These are phyloP conservation scores for Brassica nigra DNA, from an alignment of 345 rosid species.

Conservation along the genomic window DNA sequence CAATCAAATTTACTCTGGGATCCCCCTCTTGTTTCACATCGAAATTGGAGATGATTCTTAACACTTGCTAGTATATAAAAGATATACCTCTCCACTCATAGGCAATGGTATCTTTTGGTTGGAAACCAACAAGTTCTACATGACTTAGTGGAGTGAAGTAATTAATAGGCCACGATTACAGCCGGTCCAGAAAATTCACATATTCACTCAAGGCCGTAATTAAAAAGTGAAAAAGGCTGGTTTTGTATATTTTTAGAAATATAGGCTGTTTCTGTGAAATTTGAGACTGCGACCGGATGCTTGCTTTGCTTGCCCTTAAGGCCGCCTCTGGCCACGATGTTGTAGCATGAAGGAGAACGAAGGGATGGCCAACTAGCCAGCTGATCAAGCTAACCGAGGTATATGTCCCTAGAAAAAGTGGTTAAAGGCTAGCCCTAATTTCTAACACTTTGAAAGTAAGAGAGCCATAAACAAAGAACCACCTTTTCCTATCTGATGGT, in stretches of 20 bases:
- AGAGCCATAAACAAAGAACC: background rate
- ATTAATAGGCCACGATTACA: background rate
- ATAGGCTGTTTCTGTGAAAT: no score
- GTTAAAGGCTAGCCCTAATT: background rate
- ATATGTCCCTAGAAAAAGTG: background rate
- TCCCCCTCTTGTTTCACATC: background rate
- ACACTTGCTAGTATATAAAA: background rate
- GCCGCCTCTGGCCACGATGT: background rate
- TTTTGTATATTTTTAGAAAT: no score
- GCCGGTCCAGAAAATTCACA: no score
- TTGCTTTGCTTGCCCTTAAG: no score
- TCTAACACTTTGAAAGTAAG: background rate
- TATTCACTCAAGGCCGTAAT: no score
- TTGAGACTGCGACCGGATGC: no score
- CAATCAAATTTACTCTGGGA: no score
- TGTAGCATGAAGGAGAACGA: background rate
- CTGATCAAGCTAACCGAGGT: background rate
- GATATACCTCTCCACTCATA: background rate
- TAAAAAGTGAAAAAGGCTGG: no score
- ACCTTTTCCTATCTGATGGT: background rate
- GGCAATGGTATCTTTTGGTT: background rate
- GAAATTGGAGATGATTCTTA: background rate
- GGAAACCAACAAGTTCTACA: background rate
- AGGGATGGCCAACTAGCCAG: background rate
- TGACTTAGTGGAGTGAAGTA: background rate